A percentile compares a stretch with the other conserved stretches of the same genome.
Evolutionary conservation across 1,284 basidiomycete genomes (phyloP).

Genomic region (Cryptococcus deneoformans): DNA sequence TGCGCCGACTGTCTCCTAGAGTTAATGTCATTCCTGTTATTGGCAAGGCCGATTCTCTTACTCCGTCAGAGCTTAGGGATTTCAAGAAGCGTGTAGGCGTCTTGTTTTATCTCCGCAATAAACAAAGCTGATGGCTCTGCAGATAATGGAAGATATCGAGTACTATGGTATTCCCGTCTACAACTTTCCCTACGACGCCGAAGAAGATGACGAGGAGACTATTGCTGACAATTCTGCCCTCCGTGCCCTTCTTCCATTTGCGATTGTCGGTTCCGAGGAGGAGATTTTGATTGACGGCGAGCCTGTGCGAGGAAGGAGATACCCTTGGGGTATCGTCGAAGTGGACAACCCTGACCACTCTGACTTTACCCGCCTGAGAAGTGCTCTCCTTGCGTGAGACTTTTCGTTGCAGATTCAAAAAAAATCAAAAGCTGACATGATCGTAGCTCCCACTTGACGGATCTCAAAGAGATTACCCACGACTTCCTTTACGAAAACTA

Average conservation of each 20-base stretch:
- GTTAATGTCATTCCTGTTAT: slow-evolving; percentile 99
- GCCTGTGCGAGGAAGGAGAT: slow-evolving; percentile 82
- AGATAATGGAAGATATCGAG: slow-evolving; percentile 99
- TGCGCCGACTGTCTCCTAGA: slow-evolving; percentile 91
- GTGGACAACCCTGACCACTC: slow-evolving; percentile 99
- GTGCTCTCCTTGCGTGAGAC: slow-evolving; percentile 78
- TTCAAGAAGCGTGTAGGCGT: slow-evolving; percentile 89
- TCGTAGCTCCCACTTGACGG: slow-evolving; percentile 83
- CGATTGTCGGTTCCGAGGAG: slow-evolving; percentile 96
- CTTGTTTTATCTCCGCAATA: slow-evolving; percentile 18
- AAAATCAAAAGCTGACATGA: neutral
- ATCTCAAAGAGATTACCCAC: slow-evolving; percentile 89
- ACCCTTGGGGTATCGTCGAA: slow-evolving; percentile 98
- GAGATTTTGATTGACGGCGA: slow-evolving; percentile 92
- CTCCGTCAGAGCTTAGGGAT: slow-evolving; percentile 80
- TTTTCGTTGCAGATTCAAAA: neutral
- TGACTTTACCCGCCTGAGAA: slow-evolving; percentile 89
- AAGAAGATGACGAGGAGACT: slow-evolving; percentile 99
- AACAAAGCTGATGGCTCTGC: neutral
- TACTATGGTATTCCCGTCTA: slow-evolving; percentile 98
- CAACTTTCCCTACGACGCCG: slow-evolving; percentile 99
- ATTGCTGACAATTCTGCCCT: slow-evolving; percentile 97
- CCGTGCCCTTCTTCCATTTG: slow-evolving; percentile 87
- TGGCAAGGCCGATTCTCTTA: slow-evolving; percentile 95
- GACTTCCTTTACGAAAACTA: slow-evolving; percentile 88